Conservation (phyloP, 2,329 filamentous ascomycete species). For the Pestalotiopsis sp. region DNA sequence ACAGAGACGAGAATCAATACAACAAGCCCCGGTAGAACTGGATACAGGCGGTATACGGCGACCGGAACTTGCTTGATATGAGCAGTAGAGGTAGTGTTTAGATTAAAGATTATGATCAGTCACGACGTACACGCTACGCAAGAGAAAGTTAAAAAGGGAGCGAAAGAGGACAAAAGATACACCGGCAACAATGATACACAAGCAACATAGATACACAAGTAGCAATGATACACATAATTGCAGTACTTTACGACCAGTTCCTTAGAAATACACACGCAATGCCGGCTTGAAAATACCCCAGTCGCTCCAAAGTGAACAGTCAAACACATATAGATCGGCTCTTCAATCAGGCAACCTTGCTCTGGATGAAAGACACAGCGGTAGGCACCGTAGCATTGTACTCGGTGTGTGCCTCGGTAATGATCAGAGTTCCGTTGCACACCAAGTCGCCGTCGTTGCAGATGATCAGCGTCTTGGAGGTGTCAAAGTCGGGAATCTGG, state of each 20-base stretch:
- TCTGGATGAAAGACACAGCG: slow-evolving; percentile 17
- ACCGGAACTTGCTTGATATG: background rate
- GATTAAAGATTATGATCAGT: background rate
- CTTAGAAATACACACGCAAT: too few species aligned
- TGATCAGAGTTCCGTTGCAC: slow-evolving; percentile 44
- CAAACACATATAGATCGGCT: background rate
- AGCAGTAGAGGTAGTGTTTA: background rate
- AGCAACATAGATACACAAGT: background rate
- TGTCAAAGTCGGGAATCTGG: slow-evolving; percentile 30
- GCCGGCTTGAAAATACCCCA: too few species aligned
- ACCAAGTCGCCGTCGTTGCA: slow-evolving; percentile 52
- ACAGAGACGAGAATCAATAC: background rate
- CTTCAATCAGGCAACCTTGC: background rate
- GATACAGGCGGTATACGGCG: background rate
- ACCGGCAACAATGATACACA: background rate
- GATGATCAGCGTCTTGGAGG: slow-evolving; percentile 38
- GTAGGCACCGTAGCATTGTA: slow-evolving; percentile 27
- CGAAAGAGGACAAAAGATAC: too few species aligned
- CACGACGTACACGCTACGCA: background rate
- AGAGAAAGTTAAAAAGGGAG: too few species aligned
- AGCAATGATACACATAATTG: background rate
- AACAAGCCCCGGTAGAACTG: background rate
- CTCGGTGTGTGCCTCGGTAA: slow-evolving; percentile 39
- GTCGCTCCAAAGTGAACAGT: background rate
- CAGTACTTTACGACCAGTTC: too few species aligned